Conservation (phyloP, 129 eudicot genomes). For the Sambucus nigra region DNA sequence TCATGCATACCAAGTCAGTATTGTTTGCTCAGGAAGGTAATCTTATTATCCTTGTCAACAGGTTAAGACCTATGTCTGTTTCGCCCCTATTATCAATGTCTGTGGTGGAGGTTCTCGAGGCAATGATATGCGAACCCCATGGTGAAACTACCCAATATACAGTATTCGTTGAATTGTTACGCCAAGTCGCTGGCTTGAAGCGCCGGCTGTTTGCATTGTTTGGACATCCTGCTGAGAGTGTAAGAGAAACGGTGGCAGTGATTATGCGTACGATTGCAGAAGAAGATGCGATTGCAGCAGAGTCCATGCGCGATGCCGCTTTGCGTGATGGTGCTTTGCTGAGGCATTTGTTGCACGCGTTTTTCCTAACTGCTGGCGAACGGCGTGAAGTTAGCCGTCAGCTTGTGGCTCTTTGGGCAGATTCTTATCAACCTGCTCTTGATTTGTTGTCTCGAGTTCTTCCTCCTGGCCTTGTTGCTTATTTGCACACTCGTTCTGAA, state of each 20-base stretch:
- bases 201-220: conserved; percentile 87
- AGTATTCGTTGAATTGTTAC: conserved; percentile 84
- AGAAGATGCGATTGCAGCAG: conserved; percentile 99
- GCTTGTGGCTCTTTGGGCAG: conserved; percentile 99
- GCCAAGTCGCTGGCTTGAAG: conserved; percentile 85
- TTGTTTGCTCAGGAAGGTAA: conserved; percentile 71
- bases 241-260: conserved; percentile 88
- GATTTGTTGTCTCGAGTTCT: conserved; percentile 76
- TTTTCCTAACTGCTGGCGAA: conserved; percentile 76
- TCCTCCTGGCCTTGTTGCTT: conserved; percentile 99
- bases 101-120: conserved; percentile 91
- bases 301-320: conserved; percentile 98
- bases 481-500: conserved; percentile 71
- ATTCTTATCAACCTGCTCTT: conserved; percentile 97
- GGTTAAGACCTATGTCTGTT: conserved; percentile 84
- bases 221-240: conserved; percentile 97
- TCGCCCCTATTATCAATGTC: conserved; percentile 89
- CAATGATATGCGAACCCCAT: conserved; percentile 94
- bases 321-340: conserved; percentile 95
- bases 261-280: conserved; percentile 98
- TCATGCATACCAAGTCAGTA: conserved; percentile 89
- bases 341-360: conserved; percentile 80
- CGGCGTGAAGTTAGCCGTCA: conserved; percentile 93
- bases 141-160: conserved; percentile 88
- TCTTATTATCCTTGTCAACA: conserved; percentile 69